phyloP scores from a whole-genome alignment of 129 eudicot species.

The Kitagawia praeruptora region DNA sequence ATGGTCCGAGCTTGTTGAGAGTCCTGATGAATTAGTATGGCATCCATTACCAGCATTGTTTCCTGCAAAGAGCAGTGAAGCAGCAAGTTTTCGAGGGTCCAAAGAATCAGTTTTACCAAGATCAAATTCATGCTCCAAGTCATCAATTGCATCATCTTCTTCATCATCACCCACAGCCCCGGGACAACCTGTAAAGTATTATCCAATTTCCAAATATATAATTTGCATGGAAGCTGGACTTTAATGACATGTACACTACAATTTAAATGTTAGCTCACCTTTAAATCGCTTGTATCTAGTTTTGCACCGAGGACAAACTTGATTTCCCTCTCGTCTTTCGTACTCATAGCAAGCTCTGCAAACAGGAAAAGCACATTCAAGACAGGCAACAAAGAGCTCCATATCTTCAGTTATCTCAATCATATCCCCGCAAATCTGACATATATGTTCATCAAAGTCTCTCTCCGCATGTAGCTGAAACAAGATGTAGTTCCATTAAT shows the following conservation, averaged over 20 bases:
- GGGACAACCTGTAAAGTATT: conserved; percentile 43
- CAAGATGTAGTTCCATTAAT: neutral
- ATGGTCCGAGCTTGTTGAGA: conserved; percentile 2
- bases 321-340: conserved; percentile 78
- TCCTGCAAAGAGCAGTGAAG: conserved; percentile 13
- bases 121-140: conserved; percentile 66
- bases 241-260: neutral
- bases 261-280: neutral
- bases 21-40: neutral
- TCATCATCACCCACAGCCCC: conserved; percentile 87
- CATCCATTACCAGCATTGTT: neutral
- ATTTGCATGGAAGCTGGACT: neutral
- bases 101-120: conserved; percentile 8
- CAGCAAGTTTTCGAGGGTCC: neutral
- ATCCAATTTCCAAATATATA: neutral
- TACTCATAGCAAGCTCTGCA: conserved; percentile 86
- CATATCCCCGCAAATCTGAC: conserved; percentile 81
- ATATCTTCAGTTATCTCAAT: conserved; percentile 41
- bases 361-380: conserved; percentile 87
- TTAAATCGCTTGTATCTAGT: conserved; percentile 76
- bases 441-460: conserved; percentile 41
- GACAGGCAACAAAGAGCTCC: conserved; percentile 86
- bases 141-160: conserved; percentile 82
- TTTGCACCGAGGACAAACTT: conserved; percentile 85
- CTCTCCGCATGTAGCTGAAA: neutral